Conservation (phyloP, 306 rosid genomes). For the Mimosa pudica region DNA sequence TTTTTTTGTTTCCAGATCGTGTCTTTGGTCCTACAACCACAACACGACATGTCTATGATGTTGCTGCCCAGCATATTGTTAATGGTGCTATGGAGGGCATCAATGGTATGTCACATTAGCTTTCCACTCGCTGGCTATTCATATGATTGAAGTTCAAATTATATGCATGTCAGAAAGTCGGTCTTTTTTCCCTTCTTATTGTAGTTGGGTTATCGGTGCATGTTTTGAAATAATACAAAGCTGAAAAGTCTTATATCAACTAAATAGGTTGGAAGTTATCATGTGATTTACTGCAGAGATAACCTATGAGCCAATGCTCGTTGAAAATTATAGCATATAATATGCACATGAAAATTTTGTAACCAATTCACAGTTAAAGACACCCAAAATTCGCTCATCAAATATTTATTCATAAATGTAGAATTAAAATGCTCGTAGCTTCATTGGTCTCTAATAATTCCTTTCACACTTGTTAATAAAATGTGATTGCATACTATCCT, state of each 20-base stretch:
- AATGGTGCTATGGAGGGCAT: slow-evolving; percentile 96
- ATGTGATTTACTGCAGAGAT: slow-evolving; percentile 21
- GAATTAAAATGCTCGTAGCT: slow-evolving; percentile 28
- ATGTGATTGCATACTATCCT: slow-evolving; percentile 20
- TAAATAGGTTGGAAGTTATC: slow-evolving; percentile 26
- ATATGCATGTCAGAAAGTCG: slow-evolving; percentile 15
- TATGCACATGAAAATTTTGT: slow-evolving; percentile 31
- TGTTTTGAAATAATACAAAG: slow-evolving; percentile 29
- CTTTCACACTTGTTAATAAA: slow-evolving; percentile 21
- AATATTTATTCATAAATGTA: slow-evolving; percentile 1
- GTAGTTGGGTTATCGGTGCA: slow-evolving; percentile 17
- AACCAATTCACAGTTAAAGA: slow-evolving; percentile 7
- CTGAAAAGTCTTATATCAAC: slow-evolving; percentile 20
- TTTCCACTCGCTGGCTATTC: slow-evolving; percentile 34
- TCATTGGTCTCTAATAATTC: slow-evolving; percentile 22
- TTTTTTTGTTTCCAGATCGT: slow-evolving; percentile 61
- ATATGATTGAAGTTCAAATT: slow-evolving; percentile 26
- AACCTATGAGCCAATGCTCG: slow-evolving; percentile 6
- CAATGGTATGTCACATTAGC: slow-evolving; percentile 67
- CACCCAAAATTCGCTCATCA: slow-evolving; percentile 22
- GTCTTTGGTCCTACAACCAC: slow-evolving; percentile 99
- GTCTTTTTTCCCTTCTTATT: slow-evolving; percentile 21
- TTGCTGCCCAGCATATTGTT: slow-evolving; percentile 92
- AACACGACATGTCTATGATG: slow-evolving; percentile 95
- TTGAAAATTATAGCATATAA: slow-evolving; percentile 29